These are phyloP conservation scores for Cyclotella cryptica DNA, from an alignment of 108 stramenopile genomes.

Conservation along the genomic window DNA sequence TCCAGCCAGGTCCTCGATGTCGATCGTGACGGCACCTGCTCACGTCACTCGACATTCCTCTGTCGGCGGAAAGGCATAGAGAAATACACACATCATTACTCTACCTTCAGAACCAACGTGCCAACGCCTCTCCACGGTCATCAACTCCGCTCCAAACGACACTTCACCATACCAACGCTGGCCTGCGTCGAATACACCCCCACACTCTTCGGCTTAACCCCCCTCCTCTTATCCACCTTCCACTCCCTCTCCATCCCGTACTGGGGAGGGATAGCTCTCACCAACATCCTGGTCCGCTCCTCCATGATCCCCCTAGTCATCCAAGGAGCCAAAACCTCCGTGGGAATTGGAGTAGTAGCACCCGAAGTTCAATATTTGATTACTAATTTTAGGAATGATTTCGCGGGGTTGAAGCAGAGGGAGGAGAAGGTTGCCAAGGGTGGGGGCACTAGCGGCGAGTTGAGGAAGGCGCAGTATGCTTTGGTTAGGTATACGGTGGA, in stretches of 20 bases:
- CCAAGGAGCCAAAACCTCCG: constrained; percentile 67
- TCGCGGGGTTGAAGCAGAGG: constrained; percentile 57
- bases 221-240: constrained; percentile 57
- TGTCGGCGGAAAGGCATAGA: too few relatives aligned
- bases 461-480: constrained; percentile 33
- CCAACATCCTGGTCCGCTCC: constrained; percentile 69
- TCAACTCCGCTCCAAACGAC: neutral
- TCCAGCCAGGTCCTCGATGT: too few relatives aligned
- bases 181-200: constrained; percentile 6
- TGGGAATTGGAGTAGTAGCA: constrained; percentile 75
- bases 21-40: too few relatives aligned
- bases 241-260: constrained; percentile 69
- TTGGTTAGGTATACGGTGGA: constrained; percentile 61
- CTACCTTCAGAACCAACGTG: too few relatives aligned
- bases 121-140: too few relatives aligned
- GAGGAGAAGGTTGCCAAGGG: constrained; percentile 24
- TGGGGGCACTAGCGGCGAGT: neutral
- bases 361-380: constrained; percentile 87
- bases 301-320: constrained; percentile 77
- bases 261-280: constrained; percentile 80
- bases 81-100: too few relatives aligned
- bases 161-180: constrained; percentile 13
- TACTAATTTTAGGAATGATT: constrained; percentile 71
- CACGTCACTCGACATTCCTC: too few relatives aligned
- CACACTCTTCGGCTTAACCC: constrained; percentile 6